These are phyloP conservation scores for Spizellomyces punctatus DNA, from an alignment of 192 early-diverging fungal genomes.

Conservation along the genomic window DNA sequence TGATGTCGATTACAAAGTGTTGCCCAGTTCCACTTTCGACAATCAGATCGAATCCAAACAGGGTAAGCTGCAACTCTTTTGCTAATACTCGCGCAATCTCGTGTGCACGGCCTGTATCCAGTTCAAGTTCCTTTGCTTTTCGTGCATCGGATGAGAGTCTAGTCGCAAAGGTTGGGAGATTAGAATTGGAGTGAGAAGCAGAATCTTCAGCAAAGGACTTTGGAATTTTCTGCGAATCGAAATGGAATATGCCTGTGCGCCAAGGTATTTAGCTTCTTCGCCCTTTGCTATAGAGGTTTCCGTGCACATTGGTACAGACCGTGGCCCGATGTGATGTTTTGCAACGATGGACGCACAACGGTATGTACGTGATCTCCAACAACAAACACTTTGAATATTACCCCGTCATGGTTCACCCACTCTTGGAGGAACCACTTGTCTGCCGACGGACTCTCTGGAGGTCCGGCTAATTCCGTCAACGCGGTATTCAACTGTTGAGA, in stretches of 20 bases:
- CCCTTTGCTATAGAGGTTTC: not conserved
- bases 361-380: not conserved
- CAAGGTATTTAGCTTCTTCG: not conserved
- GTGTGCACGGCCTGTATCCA: not conserved
- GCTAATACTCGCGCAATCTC: not conserved
- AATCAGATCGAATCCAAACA: constrained; percentile 1
- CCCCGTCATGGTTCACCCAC: constrained; percentile 2
- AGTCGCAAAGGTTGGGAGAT: not conserved
- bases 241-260: not conserved
- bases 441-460: not conserved
- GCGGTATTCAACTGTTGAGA: not conserved
- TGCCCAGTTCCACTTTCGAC: constrained; percentile 3
- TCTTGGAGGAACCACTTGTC: constrained; percentile 2
- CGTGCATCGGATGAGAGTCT: not conserved
- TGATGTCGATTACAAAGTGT: constrained; percentile 7
- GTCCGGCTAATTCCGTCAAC: not conserved
- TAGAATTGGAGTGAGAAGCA: not conserved
- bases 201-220: not conserved
- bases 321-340: not conserved
- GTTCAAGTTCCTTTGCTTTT: not conserved
- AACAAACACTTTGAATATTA: constrained; percentile 12
- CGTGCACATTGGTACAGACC: not conserved
- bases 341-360: constrained; percentile 2
- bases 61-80: not conserved
- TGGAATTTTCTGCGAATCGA: constrained; percentile 4